Evolutionary conservation across 1,284 basidiomycete species (phyloP).

Genomic region (Exobasidium rhododendri): DNA sequence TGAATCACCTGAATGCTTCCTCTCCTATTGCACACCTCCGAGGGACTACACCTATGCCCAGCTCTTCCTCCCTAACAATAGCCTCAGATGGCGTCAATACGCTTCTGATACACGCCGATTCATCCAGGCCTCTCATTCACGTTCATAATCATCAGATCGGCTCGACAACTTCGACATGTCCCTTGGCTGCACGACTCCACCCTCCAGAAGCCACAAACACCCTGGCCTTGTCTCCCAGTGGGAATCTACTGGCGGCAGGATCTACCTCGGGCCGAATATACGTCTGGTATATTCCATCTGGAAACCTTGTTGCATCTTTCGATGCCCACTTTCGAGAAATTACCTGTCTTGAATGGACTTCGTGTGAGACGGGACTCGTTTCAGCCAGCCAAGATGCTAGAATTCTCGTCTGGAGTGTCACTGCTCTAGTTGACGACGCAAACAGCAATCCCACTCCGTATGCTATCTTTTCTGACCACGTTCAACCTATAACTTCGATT

Average conservation of each 20-base stretch:
- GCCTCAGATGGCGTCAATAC: neutral
- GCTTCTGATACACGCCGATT: constrained; percentile 6
- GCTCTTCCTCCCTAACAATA: neutral
- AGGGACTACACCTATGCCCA: neutral
- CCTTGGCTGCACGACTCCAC: neutral
- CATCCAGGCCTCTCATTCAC: constrained; percentile 3
- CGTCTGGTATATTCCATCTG: constrained; percentile 7
- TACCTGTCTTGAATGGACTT: constrained; percentile 3
- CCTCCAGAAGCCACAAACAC: neutral
- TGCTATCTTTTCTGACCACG: constrained; percentile 9
- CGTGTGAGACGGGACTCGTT: neutral
- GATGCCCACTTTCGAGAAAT: constrained; percentile 9
- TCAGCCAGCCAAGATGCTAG: constrained; percentile 10
- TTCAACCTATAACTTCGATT: constrained; percentile 2
- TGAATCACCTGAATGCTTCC: constrained; percentile 4
- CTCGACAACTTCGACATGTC: constrained; percentile 2
- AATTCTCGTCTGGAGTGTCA: constrained; percentile 4
- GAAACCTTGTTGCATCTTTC: constrained; percentile 2
- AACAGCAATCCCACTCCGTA: neutral
- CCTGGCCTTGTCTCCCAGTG: constrained; percentile 1
- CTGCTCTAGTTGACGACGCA: neutral
- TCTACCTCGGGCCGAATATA: constrained; percentile 11
- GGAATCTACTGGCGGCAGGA: neutral
- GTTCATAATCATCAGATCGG: constrained; percentile 6
- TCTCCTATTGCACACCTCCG: constrained; percentile 1